These are phyloP conservation scores for Staphylotrichum longicolle DNA, from an alignment of 495 filamentous ascomycete species.

Conservation along the genomic window DNA sequence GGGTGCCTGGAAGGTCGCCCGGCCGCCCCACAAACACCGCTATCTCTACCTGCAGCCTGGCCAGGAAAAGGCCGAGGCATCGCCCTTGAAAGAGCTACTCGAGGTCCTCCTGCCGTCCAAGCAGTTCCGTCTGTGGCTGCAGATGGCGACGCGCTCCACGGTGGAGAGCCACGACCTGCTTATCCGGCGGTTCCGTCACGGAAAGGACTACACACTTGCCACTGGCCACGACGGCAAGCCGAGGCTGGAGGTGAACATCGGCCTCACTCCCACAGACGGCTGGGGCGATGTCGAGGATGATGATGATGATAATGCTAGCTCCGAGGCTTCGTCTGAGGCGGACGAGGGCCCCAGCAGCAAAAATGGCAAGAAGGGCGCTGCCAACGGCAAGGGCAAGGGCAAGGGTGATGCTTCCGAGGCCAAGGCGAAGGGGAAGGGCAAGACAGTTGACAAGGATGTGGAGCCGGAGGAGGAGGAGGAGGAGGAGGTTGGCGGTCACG, in stretches of 20 bases:
- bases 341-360: conserved; percentile 28
- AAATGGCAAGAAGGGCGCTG: conserved; percentile 44
- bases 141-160: conserved; percentile 68
- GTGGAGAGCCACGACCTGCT: conserved; percentile 68
- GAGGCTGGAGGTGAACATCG: conserved; percentile 81
- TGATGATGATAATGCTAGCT: conserved; percentile 45
- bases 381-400: conserved; percentile 42
- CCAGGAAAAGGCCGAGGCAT: conserved; percentile 30
- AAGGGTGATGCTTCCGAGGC: conserved; percentile 38
- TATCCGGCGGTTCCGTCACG: conserved; percentile 79
- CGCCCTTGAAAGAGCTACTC: conserved; percentile 72
- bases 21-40: conserved; percentile 92
- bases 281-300: conserved; percentile 76
- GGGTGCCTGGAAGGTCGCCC: conserved; percentile 68
- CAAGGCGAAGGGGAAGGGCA: conserved; percentile 28
- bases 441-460: conserved; percentile 24
- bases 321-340: conserved; percentile 36
- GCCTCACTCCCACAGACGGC: conserved; percentile 74
- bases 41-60: conserved; percentile 73
- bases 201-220: conserved; percentile 88
- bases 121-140: conserved; percentile 90
- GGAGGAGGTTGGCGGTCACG: conserved; percentile 74
- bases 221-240: conserved; percentile 77
- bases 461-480: conserved; percentile 36
- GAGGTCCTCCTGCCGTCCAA: conserved; percentile 74